These are phyloP conservation scores for Neltuma alba DNA, from an alignment of 306 rosid species.

Conservation along the genomic window DNA sequence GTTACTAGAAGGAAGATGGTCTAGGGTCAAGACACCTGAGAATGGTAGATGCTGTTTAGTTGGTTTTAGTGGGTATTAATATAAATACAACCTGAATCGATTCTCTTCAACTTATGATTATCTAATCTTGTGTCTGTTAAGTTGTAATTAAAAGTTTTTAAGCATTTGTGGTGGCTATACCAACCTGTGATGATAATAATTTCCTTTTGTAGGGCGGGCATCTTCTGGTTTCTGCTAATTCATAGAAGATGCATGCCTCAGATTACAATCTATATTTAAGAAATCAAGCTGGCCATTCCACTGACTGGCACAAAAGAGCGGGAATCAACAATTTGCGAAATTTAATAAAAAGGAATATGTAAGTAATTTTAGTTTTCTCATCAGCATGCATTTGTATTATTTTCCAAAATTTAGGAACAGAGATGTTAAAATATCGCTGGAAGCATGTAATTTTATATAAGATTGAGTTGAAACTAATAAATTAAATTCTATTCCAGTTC, in stretches of 20 bases:
- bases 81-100: neutral
- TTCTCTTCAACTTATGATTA: constrained; percentile 7
- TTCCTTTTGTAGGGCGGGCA: neutral
- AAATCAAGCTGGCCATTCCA: constrained; percentile 1
- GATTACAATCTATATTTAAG: neutral
- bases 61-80: no score
- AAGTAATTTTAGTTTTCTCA: constrained; percentile 22
- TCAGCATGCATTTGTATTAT: neutral
- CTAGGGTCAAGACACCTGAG: neutral
- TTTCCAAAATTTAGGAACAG: neutral
- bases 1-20: neutral
- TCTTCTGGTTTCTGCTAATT: neutral
- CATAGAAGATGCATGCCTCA: constrained; percentile 23
- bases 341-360: constrained; percentile 35
- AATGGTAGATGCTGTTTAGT: no score
- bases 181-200: no score
- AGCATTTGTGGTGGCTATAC: neutral
- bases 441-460: neutral
- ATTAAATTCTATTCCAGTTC: constrained; percentile 25
- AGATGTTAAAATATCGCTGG: neutral
- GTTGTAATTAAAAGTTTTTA: no score
- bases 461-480: constrained; percentile 28
- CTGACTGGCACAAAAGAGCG: constrained; percentile 38
- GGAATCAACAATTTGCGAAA: neutral
- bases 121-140: neutral